Base-by-base conservation (phyloP, 768 basidiomycete genomes). In the Leccinellum luteum region DNA sequence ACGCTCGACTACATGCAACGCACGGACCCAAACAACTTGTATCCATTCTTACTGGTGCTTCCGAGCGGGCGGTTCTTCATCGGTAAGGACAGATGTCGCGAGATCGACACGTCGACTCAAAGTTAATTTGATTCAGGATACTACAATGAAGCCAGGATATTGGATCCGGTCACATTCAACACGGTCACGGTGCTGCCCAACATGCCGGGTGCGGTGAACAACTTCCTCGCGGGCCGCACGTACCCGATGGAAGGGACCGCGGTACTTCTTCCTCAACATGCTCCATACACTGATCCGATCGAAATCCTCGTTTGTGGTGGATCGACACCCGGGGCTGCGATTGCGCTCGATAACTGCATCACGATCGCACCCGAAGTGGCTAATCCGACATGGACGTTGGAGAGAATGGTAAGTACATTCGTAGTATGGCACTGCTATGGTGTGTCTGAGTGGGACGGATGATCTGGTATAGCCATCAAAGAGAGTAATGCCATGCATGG, bases 1-100 rank as follows among this genome's bases (percentile, higher is more conserved):
- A 76, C 82, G 50, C 78, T 91, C 52, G 85, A 87, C 58, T 91
- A 83, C 75, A 74, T 92, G 31, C 67, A 75, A 32, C 79, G 88
- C 27, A 91, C 90, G 5, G 86, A 92, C 64, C 90, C 90, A 1
- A 84, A 89, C 65, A 91, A 91, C 63, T 69, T 92, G 50, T 92
- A 92, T 64, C 90, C 90, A 0, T 92, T 89, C 76, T 72, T 92
- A 32, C 70, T 86, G 54, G 78, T 90, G 7, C 79, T 92, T 15
- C 89, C 90, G 0, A 85, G 85, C 47, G 82, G 82, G 2, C 78
- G 79, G 32, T 73, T 92, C 63, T 91, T 92, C 67, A 78, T 88
- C 41, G 86, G 89, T 87, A 51, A 81, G 73, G 10, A 32, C n/a
- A 35, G n/a, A 48, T 10, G 41, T 9, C 4, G 4, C 13, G 3